These are phyloP conservation scores for Allantophomopsis cytisporea DNA, from an alignment of 2,329 filamentous ascomycete species.

Conservation along the genomic window DNA sequence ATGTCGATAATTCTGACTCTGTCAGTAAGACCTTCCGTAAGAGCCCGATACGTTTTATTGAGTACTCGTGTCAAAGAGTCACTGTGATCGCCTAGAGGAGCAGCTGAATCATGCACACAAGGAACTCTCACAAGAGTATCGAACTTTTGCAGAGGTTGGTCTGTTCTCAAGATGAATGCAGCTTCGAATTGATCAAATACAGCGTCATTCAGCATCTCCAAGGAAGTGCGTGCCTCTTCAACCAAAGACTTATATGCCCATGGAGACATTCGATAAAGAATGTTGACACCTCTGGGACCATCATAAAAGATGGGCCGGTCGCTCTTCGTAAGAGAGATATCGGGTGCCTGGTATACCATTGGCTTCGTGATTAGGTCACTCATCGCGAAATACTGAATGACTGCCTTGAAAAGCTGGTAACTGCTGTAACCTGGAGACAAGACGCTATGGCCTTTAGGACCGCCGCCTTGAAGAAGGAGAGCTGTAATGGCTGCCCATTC, in stretches of 20 bases:
- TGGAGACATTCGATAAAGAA: constrained; percentile 79
- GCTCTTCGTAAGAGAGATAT: constrained; percentile 27
- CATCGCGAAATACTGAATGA: constrained; percentile 71
- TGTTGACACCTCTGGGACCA: constrained; percentile 57
- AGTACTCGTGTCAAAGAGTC: constrained; percentile 22
- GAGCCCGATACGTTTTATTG: constrained; percentile 44
- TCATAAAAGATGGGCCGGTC: constrained; percentile 66
- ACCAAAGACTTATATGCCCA: constrained; percentile 70
- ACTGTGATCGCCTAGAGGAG: constrained; percentile 12
- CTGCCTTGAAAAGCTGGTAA: constrained; percentile 90
- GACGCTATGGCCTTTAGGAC: constrained; percentile 53
- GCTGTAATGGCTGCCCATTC: constrained; percentile 80
- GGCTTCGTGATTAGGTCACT: constrained; percentile 60
- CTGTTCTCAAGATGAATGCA: constrained; percentile 59
- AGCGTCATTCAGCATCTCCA: constrained; percentile 62
- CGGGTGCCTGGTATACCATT: constrained; percentile 30
- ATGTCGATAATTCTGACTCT: constrained; percentile 58
- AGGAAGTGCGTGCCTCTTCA: constrained; percentile 60
- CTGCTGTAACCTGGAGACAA: constrained; percentile 74
- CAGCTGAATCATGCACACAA: constrained; percentile 1
- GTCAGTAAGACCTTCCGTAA: constrained; percentile 63
- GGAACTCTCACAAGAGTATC: constrained; percentile 29
- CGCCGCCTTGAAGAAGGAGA: constrained; percentile 66
- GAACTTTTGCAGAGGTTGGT: constrained; percentile 39
- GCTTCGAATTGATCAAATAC: constrained; percentile 70